Conservation (phyloP, 768 basidiomycete genomes). For the Cystoderma amianthinum region DNA sequence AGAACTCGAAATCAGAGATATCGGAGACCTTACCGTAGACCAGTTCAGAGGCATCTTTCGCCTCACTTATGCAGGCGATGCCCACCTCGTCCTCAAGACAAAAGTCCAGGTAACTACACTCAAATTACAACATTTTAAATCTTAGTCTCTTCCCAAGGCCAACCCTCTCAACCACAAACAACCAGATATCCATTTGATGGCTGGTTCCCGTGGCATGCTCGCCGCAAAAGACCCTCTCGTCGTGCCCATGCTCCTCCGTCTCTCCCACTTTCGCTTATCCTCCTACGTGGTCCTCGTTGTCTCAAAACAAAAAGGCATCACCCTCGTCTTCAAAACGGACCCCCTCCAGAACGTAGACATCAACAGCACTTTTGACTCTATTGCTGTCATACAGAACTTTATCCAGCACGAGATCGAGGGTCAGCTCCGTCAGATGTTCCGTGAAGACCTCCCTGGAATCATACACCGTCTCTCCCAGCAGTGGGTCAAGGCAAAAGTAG, state of each 20-base stretch:
- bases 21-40: constrained; percentile 92
- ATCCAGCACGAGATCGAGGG: constrained; percentile 97
- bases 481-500: constrained; percentile 93
- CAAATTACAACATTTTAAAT: constrained; percentile 1
- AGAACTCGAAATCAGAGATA: constrained; percentile 94
- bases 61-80: constrained; percentile 91
- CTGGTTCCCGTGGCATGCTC: constrained; percentile 80
- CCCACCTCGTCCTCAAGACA: constrained; percentile 80
- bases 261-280: constrained; percentile 90
- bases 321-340: constrained; percentile 98
- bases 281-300: constrained; percentile 98
- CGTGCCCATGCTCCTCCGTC: constrained; percentile 95
- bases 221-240: constrained; percentile 93
- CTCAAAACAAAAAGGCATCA: constrained; percentile 96
- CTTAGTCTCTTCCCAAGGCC: constrained; percentile 42
- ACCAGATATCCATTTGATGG: constrained; percentile 83
- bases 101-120: constrained; percentile 74
- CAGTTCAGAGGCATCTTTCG: constrained; percentile 97
- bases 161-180: constrained; percentile 94
- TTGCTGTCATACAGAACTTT: constrained; percentile 96
- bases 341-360: constrained; percentile 97
- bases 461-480: constrained; percentile 94
- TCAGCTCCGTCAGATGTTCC: constrained; percentile 95
- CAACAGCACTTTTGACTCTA: constrained; percentile 95
- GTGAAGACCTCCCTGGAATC: constrained; percentile 93